phyloP scores from a whole-genome alignment of 345 rosid genomes.

The Anastatica hierochuntica region DNA sequence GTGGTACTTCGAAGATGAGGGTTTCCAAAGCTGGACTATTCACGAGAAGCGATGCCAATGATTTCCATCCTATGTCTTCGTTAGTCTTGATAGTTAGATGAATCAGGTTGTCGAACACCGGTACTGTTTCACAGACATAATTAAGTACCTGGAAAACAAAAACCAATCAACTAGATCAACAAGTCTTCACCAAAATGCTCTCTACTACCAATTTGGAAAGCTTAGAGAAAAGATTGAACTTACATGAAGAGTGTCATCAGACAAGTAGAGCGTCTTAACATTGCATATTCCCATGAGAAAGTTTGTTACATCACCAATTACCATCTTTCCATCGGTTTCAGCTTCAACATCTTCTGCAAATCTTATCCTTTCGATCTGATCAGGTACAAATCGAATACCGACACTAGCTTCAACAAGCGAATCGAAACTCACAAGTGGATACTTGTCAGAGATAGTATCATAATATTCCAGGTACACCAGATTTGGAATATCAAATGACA shows the following conservation, averaged over 20 bases:
- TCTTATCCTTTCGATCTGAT: neutral
- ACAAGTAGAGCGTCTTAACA: neutral
- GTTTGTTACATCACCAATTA: neutral
- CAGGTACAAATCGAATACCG: neutral
- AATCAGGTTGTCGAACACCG: too few relatives aligned
- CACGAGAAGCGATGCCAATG: neutral
- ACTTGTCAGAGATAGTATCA: neutral
- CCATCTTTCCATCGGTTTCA: too few relatives aligned
- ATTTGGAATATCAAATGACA: constrained; percentile 4
- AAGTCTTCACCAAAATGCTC: too few relatives aligned
- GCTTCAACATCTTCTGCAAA: too few relatives aligned
- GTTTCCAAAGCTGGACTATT: neutral
- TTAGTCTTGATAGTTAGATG: too few relatives aligned
- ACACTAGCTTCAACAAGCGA: constrained; percentile 2
- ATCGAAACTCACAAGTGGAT: neutral
- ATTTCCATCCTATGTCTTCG: neutral
- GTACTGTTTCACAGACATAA: too few relatives aligned
- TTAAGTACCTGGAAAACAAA: too few relatives aligned
- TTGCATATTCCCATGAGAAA: neutral
- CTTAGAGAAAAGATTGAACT: neutral
- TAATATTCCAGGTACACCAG: neutral
- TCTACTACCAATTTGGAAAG: too few relatives aligned
- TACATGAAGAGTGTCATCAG: constrained; percentile 4
- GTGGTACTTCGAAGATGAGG: neutral
- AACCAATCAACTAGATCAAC: too few relatives aligned